Evolutionary conservation across 2,329 filamentous ascomycete species (phyloP), one percentile per base, ranked within the genome.

Genomic region (Fusarium sp.): DNA sequence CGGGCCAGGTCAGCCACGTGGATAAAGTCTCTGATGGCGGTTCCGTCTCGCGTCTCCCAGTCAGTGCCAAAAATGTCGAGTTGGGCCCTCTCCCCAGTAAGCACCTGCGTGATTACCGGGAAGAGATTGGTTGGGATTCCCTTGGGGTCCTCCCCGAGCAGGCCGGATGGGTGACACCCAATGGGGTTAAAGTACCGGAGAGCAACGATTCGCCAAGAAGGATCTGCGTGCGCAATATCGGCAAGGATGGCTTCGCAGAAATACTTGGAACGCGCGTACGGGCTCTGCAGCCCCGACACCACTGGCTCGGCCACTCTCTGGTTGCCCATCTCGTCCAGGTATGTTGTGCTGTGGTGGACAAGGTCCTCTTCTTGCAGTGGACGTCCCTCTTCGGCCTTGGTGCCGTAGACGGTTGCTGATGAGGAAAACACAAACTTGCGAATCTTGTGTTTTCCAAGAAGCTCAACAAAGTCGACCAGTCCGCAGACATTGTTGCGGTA

Each of bases 111-210:
- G 45, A 93, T 88, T 8, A 92, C 88, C 0, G 91, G 91, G 70
- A 92, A 88, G 40, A 93, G 85, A 77, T 93, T 93, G 43, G 89
- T 91, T 10, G 91, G 89, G 38, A 85, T 86, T 66, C 88, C 87
- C 65, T 88, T 86, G 27, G 91, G 91, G 79, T 92, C 89, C 81
- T 93, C 91, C 20, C 90, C 89, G 12, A 93, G 83, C 8, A 91
- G 82, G 17, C 91, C 91, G 4, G 90, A 91, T 30, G 89, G 84
- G 77, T 93, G 89, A 79, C 90, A 92, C 9, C 91, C 91, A 63
- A 92, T 88, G 1, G 91, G 91, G 72, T 92, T 93, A 83, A 93
- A 93, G 81, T 93, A 93, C 33, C 91, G 86, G 32, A 93, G 84
- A 6, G 90, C 89, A 37, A 90, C 89, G 73, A 92, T 90, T 17